Evolutionary conservation across 2,329 filamentous ascomycete species (phyloP).

Genomic region (Fusarium odoratissimum): DNA sequence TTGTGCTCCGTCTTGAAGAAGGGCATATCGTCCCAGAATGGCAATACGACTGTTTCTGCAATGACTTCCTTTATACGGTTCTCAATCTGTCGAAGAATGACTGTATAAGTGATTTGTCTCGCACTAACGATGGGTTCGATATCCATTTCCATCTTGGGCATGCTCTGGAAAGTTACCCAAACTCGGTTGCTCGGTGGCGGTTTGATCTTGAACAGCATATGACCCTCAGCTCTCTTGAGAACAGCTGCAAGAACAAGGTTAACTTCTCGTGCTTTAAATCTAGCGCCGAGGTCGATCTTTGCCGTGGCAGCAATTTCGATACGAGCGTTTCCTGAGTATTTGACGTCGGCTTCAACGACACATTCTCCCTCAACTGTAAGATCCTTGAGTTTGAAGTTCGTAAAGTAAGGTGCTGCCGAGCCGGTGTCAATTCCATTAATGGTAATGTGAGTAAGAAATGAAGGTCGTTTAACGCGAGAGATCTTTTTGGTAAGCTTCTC

Average conservation of each 20-base stretch:
- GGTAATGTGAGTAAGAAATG: conserved; percentile 87
- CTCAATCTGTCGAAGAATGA: conserved; percentile 93
- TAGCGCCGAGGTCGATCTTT: conserved; percentile 86
- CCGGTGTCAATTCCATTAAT: conserved; percentile 88
- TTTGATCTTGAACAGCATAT: conserved; percentile 87
- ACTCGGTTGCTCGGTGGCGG: conserved; percentile 93
- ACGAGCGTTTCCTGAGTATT: conserved; percentile 89
- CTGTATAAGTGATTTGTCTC: conserved; percentile 92
- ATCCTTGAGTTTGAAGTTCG: conserved; percentile 87
- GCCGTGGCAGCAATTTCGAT: conserved; percentile 93
- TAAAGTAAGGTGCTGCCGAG: conserved; percentile 87
- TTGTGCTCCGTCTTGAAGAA: conserved; percentile 87
- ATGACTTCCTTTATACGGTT: conserved; percentile 94
- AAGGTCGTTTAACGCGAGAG: conserved; percentile 88
- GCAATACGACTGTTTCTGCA: conserved; percentile 88
- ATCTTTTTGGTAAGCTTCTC: conserved; percentile 97
- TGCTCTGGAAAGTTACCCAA: conserved; percentile 96
- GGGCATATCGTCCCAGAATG: conserved; percentile 96
- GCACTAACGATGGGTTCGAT: conserved; percentile 96
- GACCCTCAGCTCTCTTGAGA: conserved; percentile 86
- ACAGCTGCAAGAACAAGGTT: conserved; percentile 89
- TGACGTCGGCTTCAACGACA: conserved; percentile 85
- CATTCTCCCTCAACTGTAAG: conserved; percentile 93
- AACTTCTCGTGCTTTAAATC: conserved; percentile 91
- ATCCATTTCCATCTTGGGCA: conserved; percentile 93